These are phyloP conservation scores for Fusarium dimerum DNA, from an alignment of 2,329 filamentous ascomycete species.

Conservation along the genomic window DNA sequence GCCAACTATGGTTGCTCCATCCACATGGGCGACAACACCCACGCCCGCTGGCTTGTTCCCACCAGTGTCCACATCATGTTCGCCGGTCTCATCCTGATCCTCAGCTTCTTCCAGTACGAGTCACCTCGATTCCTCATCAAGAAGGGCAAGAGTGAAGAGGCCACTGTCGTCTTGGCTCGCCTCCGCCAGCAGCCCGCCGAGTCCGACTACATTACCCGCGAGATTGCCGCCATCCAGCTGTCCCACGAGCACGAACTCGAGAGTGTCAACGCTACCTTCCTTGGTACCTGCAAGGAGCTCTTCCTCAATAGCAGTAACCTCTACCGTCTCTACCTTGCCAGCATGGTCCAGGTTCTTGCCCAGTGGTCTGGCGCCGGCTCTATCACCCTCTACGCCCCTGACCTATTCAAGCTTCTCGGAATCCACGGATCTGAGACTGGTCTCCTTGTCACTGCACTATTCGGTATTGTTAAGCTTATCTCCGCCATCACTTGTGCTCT, in stretches of 20 bases:
- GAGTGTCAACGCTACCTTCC: constrained; percentile 63
- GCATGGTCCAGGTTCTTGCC: constrained; percentile 68
- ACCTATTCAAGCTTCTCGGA: constrained; percentile 73
- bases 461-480: constrained; percentile 73
- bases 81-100: constrained; percentile 67
- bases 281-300: constrained; percentile 68
- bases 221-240: constrained; percentile 64
- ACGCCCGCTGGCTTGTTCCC: constrained; percentile 63
- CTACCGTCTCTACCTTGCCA: constrained; percentile 70
- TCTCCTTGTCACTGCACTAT: constrained; percentile 73
- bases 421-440: constrained; percentile 67
- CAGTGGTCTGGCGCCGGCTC: constrained; percentile 75
- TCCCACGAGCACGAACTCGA: constrained; percentile 73
- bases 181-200: constrained; percentile 61
- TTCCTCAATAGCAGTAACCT: constrained; percentile 68
- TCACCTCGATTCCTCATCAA: constrained; percentile 73
- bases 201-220: constrained; percentile 60
- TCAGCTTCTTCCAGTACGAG: constrained; percentile 70
- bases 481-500: constrained; percentile 69
- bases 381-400: constrained; percentile 75
- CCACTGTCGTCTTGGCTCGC: constrained; percentile 52
- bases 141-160: constrained; percentile 59
- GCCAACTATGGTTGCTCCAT: constrained; percentile 63
- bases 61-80: constrained; percentile 79
- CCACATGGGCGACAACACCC: constrained; percentile 47